Conservation (phyloP, 768 basidiomycete species). For the Tylopilus subfusipes region DNA sequence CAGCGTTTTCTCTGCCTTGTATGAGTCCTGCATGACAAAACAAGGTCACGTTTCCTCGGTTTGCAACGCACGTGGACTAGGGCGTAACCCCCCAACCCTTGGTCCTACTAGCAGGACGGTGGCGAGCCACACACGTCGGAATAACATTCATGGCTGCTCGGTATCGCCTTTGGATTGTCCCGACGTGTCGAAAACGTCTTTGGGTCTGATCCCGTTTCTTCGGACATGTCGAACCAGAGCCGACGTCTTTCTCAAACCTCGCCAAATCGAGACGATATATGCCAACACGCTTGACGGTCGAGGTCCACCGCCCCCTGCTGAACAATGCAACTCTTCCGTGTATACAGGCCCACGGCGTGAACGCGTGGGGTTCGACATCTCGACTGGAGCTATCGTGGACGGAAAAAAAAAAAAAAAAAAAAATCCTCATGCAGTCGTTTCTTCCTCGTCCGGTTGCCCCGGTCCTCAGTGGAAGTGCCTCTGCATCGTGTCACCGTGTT, state of each 20-base stretch:
- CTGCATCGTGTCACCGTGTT: not conserved
- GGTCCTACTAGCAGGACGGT: not conserved
- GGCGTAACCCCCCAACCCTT: slow-evolving; percentile 1
- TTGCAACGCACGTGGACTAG: slow-evolving; percentile 4
- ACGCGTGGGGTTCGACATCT: not conserved
- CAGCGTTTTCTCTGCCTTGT: not conserved
- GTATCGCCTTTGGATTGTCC: not conserved
- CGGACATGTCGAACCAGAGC: not conserved
- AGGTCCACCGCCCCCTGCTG: not conserved
- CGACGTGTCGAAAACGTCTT: not conserved
- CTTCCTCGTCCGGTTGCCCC: not conserved
- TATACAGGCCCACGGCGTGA: not conserved
- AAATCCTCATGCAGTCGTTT: not conserved
- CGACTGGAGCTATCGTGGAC: not conserved
- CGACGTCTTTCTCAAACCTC: not conserved
- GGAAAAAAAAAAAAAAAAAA: not conserved
- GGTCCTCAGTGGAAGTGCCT: not conserved
- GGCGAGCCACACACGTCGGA: not conserved
- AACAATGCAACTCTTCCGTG: not conserved
- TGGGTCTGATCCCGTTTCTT: not conserved
- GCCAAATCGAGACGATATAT: not conserved
- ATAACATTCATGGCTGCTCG: not conserved
- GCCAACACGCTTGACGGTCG: not conserved
- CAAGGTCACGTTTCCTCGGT: slow-evolving; percentile 1
- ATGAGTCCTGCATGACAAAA: not conserved